These are phyloP conservation scores for Diaporthe sp. DNA, from an alignment of 2,329 filamentous ascomycete species.

Conservation along the genomic window DNA sequence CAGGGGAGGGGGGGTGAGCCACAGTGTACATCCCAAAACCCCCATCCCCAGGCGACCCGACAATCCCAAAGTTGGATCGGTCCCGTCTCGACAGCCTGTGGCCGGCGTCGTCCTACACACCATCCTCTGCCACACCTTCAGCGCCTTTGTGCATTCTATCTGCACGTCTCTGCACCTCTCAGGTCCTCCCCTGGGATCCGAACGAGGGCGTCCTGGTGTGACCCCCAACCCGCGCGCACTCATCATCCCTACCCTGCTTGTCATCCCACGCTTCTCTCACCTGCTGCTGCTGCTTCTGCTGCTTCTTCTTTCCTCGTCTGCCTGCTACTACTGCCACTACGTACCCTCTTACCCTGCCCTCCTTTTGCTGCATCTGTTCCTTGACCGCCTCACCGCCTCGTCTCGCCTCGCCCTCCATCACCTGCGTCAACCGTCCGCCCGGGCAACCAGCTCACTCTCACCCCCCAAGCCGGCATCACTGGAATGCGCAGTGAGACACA, in stretches of 20 bases:
- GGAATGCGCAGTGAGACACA: constrained; percentile 40
- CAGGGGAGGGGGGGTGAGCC: neutral
- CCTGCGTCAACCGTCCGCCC: constrained; percentile 30
- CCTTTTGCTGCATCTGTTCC: constrained; percentile 26
- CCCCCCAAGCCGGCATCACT: constrained; percentile 29
- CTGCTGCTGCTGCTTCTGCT: neutral
- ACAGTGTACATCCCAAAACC: neutral
- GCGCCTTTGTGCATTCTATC: neutral
- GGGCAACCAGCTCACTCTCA: constrained; percentile 9
- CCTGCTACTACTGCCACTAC: neutral
- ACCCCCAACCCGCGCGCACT: constrained; percentile 20
- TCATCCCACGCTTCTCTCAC: constrained; percentile 35
- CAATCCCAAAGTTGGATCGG: constrained; percentile 28
- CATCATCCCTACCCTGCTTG: constrained; percentile 30
- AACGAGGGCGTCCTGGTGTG: constrained; percentile 6
- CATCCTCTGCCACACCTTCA: neutral
- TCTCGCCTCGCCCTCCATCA: constrained; percentile 38
- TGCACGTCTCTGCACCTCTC: neutral
- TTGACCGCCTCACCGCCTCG: constrained; percentile 40
- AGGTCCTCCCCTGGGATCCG: neutral
- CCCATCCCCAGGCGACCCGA: constrained; percentile 2
- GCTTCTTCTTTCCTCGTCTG: neutral
- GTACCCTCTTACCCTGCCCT: neutral
- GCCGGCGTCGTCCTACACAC: constrained; percentile 21
- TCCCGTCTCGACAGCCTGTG: constrained; percentile 30